Evolutionary conservation across 176 grass and related monocot genomes (phyloP).

Genomic region (maize (Zea mays)): Zm-B73-REFERENCE-NAM-5.0 NC_050096.1:275106001-275106500

Average conservation of each 20-base stretch:
- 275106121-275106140: slow-evolving; percentile 79
- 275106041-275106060: slow-evolving; percentile 94
- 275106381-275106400: no score
- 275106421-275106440: no score
- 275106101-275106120: slow-evolving; percentile 80
- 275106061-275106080: slow-evolving; percentile 88
- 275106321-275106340: no score
- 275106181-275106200: neutral
- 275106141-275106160: slow-evolving; percentile 58
- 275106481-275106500: no score
- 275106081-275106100: slow-evolving; percentile 88
- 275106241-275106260: slow-evolving; percentile 1
- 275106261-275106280: slow-evolving; percentile 8
- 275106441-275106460: no score
- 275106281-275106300: neutral
- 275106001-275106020: slow-evolving; percentile 99
- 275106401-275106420: no score
- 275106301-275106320: no score
- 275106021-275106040: slow-evolving; percentile 92
- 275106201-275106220: slow-evolving; percentile 1
- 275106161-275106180: neutral
- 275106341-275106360: no score
- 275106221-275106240: neutral
- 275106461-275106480: no score
- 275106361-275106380: no score